Evolutionary conservation across 176 grass and related monocot genomes (phyloP), one percentile per base, ranked within the genome.

Genomic region (Rhipidocladum racemiflorum): DNA sequence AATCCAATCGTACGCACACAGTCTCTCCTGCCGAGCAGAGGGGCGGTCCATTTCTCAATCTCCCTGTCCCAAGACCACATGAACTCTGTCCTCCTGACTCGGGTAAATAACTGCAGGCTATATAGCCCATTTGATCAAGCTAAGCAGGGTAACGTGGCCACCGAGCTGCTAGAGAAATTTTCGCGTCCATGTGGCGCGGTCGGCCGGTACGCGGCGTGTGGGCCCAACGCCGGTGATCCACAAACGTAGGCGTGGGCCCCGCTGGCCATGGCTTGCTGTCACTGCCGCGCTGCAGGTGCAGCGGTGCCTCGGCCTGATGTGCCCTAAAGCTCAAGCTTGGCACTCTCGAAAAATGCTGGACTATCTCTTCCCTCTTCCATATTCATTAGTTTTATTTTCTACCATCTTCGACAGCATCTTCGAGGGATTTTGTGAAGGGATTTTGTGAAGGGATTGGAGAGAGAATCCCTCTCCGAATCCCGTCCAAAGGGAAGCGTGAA

Each of bases 151-250:
- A 7, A 15, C 2, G 24, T 29, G 60, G 75, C 42, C 59, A 35
- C 18, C 0, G 24, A 61, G 24, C 0, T 29, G 57, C 11, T 29
- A 50, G 67, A 56, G 62, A 75, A n/a, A 74, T 42, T 68, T 62
- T 70, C 62, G 71, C 61, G 77, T 4, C 71, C 85, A 82, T 59
- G 63, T 87, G 85, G 78, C 50, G 46, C 69, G 68, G 84, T 12
- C 75, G 56, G 68, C 43, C 67, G 25, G 34, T 27, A 1, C 76
- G 25, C 39, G 40, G 13, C 45, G n/a, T 10, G 61, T 17, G 71
- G 62, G 64, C 39, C 49, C 65, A n/a, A 1, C 44, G 64, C 53
- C 75, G 75, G 83, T 68, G 65, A 79, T 78, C 83, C 30, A 21
- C 20, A 43, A 14, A 36, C 83, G 27, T 27, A 10, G 61, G 72